A percentile compares a stretch with the other conserved stretches of the same genome.
Evolutionary conservation across 108 stramenopile genomes (phyloP).

Genomic region (Nannochloropsis gaditana): DNA sequence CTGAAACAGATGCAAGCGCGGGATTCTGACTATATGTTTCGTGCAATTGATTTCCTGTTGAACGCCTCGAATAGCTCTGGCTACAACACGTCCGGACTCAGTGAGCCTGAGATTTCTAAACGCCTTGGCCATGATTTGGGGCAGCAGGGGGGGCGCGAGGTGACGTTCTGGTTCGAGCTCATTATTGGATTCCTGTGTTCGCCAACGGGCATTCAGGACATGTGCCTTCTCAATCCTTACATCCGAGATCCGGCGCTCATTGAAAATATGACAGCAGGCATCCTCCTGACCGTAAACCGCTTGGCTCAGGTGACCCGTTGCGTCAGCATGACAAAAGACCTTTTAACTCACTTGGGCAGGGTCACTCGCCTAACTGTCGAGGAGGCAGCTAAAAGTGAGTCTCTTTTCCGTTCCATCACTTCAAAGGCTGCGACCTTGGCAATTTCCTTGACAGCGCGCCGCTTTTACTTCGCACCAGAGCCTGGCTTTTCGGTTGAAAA

Average conservation of each 20-base stretch:
- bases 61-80: not conserved
- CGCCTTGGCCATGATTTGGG: not conserved
- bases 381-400: not conserved
- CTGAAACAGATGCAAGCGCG: constrained; percentile 17
- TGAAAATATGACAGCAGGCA: constrained; percentile 13
- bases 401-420: constrained; percentile 6
- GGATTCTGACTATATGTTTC: constrained; percentile 13
- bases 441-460: not conserved
- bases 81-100: not conserved
- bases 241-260: not conserved
- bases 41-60: not conserved
- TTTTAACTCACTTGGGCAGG: not conserved
- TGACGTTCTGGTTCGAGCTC: not conserved
- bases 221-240: constrained; percentile 20
- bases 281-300: not conserved
- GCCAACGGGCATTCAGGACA: not conserved
- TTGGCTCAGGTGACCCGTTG: constrained; percentile 10
- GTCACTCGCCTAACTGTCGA: not conserved
- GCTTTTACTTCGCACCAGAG: not conserved
- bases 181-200: constrained; percentile 12
- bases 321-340: not conserved
- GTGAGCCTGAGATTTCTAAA: constrained; percentile 9
- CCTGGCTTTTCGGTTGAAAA: constrained; percentile 3
- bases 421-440: constrained; percentile 12
- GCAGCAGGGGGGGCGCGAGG: not conserved